Percentiles rank a stretch among this genome's conserved stretches.
These are phyloP conservation scores for Kuraishia floccosa DNA, from an alignment of 805 yeast genomes.

Conservation along the genomic window DNA sequence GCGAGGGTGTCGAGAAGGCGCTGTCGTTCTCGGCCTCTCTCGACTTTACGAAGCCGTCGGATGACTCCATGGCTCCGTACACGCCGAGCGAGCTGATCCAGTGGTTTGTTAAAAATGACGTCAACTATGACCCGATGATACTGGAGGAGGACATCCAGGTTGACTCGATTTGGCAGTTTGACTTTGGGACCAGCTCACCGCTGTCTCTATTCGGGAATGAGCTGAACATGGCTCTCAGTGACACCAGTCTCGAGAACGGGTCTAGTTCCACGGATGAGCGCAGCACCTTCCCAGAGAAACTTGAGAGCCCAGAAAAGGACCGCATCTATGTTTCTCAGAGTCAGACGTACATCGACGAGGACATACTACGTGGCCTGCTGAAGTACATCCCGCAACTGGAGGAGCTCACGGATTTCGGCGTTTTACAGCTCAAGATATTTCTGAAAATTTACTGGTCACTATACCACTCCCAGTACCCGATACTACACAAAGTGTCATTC, in stretches of 20 bases:
- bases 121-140: no score
- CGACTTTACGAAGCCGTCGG: neutral
- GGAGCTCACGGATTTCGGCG: conserved; percentile 1
- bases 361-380: neutral
- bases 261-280: no score
- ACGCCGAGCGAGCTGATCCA: neutral
- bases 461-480: conserved; percentile 44
- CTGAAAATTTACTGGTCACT: conserved; percentile 36
- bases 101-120: neutral
- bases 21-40: neutral
- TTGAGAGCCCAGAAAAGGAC: conserved; percentile 1
- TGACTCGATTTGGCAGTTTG: no score
- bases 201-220: no score
- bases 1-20: neutral
- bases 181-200: no score
- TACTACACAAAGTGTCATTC: conserved; percentile 36
- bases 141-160: no score
- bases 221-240: no score
- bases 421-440: conserved; percentile 5
- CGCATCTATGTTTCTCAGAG: no score
- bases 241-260: no score
- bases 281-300: no score
- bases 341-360: neutral
- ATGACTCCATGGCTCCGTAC: neutral
- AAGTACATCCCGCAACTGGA: neutral